phyloP scores from a whole-genome alignment of 208 protist species.

The Crithidia sp. region DNA sequence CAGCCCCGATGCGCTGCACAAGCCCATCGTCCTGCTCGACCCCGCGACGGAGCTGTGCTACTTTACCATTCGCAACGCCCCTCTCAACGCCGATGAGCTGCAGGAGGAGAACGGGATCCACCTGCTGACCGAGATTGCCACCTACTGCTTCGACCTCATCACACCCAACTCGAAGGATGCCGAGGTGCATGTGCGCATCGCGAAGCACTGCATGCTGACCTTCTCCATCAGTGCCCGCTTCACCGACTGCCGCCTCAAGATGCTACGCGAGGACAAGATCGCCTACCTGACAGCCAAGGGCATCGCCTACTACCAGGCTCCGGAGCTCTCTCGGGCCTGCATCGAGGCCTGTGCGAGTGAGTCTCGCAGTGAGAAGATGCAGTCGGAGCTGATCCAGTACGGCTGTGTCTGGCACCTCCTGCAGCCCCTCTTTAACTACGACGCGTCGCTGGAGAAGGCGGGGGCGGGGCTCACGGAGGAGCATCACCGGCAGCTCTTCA shows the following conservation, averaged over 20 bases:
- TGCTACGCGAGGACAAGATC: conserved; percentile 57
- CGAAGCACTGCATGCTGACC: conserved; percentile 76
- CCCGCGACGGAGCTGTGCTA: conserved; percentile 89
- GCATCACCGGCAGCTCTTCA: conserved; percentile 83
- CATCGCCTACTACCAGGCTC: conserved; percentile 64
- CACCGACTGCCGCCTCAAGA: conserved; percentile 67
- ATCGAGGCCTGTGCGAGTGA: conserved; percentile 77
- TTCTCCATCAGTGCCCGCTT: conserved; percentile 79
- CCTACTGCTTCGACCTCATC: conserved; percentile 79
- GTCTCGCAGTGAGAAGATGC: conserved; percentile 63
- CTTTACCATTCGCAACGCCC: conserved; percentile 88
- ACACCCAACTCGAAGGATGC: conserved; percentile 49
- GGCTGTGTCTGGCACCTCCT: conserved; percentile 91
- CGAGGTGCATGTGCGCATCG: conserved; percentile 57
- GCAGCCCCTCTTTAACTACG: conserved; percentile 87
- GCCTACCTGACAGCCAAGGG: conserved; percentile 63
- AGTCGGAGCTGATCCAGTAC: conserved; percentile 58
- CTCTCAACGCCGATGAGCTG: conserved; percentile 95
- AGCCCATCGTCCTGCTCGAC: conserved; percentile 75
- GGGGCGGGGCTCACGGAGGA: conserved; percentile 67
- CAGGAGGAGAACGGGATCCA: conserved; percentile 91
- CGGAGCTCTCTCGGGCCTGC: conserved; percentile 72
- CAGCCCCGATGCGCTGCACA: conserved; percentile 67
- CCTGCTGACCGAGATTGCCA: conserved; percentile 66
- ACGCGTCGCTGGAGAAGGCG: conserved; percentile 85